Base-by-base conservation (phyloP, 2,329 filamentous ascomycete genomes). In the Trichoderma arundinaceum region DNA sequence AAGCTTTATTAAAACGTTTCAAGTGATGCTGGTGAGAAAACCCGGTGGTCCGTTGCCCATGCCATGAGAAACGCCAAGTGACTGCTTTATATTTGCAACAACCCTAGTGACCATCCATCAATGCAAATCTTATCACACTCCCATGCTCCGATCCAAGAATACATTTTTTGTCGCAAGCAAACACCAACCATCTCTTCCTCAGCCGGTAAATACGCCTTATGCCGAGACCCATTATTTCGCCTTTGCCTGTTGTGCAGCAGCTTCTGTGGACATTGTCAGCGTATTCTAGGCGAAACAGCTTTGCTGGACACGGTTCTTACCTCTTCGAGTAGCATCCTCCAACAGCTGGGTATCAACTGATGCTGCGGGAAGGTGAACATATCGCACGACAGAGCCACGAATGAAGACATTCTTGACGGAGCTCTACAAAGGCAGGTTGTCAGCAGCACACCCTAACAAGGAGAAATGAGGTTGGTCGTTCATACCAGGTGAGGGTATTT, bases 371-470 rank as follows among this genome's bases (percentile, higher is more conserved):
- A 97, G 82, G 77, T 97, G 92, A 57, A 97, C 92, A 75, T 97
- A 97, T 72, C 94, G 86, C 69, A 97, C 94, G 51, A 97, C 94
- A 65, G 92, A 96, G 38, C 94, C 94, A 73, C 94, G 87, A 74
- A 97, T 96, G 76, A 97, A 97, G 80, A 97, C 92, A 75, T 96
- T 97, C 82, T 96, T 96, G 70, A 97, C 93, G 17, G 92, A 87
- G 78, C 85, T 88, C 84, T 87, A 61, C 32, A 43, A 66, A 35
- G 15, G 15, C n/a, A n/a, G n/a, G n/a, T n/a, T 5, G 39, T 35
- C 5, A 56, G 64, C 19, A 15, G 32, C 12, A 15, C 12, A 12
- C 12, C 13, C 15, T 15, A 22, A 8, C 28, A n/a, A 5, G 8
- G n/a, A 15, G 33, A 59, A 12, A 32, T 5, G 19, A 39, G 10